Percentiles rank a stretch among this genome's conserved stretches.
phyloP scores from a whole-genome alignment of 148 eudicot species.

The Limonium bicolor region DNA sequence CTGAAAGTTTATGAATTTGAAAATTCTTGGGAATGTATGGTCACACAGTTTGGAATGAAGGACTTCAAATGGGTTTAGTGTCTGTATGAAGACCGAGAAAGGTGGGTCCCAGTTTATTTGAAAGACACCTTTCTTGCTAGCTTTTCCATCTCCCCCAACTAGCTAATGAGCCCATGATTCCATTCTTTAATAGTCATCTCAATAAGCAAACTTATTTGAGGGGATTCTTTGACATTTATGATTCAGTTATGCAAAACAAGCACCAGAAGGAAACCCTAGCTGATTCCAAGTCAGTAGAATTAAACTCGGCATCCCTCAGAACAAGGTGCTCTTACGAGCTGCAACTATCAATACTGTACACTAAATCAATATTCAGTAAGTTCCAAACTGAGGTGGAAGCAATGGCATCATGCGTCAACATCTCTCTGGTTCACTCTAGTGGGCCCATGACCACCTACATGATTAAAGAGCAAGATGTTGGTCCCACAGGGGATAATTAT shows the following conservation, averaged over 20 bases:
- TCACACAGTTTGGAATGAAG: constrained; percentile 31
- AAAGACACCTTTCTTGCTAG: constrained; percentile 62
- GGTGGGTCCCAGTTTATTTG: constrained; percentile 63
- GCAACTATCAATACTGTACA: constrained; percentile 52
- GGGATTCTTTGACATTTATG: constrained; percentile 45
- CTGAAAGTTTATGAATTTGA: constrained; percentile 64
- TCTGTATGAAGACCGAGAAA: constrained; percentile 49
- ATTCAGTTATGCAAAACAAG: constrained; percentile 22
- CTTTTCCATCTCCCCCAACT: constrained; percentile 17
- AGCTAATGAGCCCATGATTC: constrained; percentile 11
- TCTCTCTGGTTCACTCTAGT: constrained; percentile 33
- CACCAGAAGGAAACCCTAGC: constrained; percentile 33
- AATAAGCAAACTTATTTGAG: constrained; percentile 32
- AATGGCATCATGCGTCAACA: constrained; percentile 34
- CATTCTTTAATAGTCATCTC: constrained; percentile 34
- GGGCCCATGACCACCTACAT: constrained; percentile 39
- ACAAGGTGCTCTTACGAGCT: constrained; percentile 45
- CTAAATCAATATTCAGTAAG: constrained; percentile 36
- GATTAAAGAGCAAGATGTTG: constrained; percentile 37
- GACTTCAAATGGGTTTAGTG: constrained; percentile 34
- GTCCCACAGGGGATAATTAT: constrained; percentile 12
- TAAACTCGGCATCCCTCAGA: constrained; percentile 22
- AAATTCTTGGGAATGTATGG: constrained; percentile 55
- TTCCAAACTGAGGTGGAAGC: constrained; percentile 54
- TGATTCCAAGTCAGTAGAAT: constrained; percentile 42